These are phyloP conservation scores for Aplosporella prunicola DNA, from an alignment of 2,329 filamentous ascomycete species.

Conservation along the genomic window DNA sequence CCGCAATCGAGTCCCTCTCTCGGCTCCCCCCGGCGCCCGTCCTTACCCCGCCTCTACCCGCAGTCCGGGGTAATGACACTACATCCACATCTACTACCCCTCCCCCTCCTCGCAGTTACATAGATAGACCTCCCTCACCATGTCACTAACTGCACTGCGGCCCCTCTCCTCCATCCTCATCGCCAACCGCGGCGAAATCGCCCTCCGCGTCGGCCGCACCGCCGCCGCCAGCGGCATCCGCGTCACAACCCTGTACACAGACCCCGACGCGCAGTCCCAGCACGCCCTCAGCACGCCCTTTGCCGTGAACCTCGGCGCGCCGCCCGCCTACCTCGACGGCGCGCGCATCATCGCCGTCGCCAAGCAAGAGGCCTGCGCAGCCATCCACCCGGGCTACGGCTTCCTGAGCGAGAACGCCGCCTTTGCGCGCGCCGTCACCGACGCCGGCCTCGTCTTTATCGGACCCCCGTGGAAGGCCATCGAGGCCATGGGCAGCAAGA, in stretches of 20 bases:
- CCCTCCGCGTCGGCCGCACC: conserved; percentile 81
- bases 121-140: too few species aligned
- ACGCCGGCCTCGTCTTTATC: conserved; percentile 88
- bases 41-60: background rate
- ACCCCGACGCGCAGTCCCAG: conserved; percentile 77
- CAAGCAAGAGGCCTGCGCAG: conserved; percentile 75
- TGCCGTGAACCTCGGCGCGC: conserved; percentile 72
- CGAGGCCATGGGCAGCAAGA: conserved; percentile 85
- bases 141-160: conserved; percentile 16
- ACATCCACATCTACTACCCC: too few species aligned
- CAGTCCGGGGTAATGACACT: too few species aligned
- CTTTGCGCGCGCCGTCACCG: conserved; percentile 80
- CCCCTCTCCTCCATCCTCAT: conserved; percentile 74
- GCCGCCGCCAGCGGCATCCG: conserved; percentile 81
- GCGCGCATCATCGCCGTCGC: conserved; percentile 85
- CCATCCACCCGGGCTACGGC: conserved; percentile 92
- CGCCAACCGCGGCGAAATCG: conserved; percentile 94
- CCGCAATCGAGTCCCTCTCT: conserved; percentile 5
- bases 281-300: conserved; percentile 80
- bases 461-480: conserved; percentile 74
- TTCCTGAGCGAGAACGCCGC: conserved; percentile 87
- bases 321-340: conserved; percentile 84
- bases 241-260: conserved; percentile 91
- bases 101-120: too few species aligned
- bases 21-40: background rate